Conservation (phyloP, 257 asterid genomes). For the Paulownia fortunei region DNA sequence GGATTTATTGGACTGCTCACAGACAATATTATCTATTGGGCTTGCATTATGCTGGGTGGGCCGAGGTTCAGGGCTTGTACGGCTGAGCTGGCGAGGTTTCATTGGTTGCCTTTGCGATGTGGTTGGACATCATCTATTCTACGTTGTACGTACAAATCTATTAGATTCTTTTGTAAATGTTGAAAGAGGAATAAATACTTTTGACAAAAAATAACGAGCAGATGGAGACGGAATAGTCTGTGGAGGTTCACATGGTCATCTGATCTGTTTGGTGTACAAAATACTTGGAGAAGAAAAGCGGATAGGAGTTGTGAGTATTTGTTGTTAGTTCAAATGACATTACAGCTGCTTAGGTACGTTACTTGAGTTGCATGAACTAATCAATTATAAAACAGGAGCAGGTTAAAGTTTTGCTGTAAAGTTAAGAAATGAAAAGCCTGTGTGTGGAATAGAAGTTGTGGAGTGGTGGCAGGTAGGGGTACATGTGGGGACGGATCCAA, state of each 20-base stretch:
- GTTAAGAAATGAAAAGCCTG: neutral
- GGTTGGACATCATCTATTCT: neutral
- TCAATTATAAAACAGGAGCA: no score
- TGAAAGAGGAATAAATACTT: conserved; percentile 16
- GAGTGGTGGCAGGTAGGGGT: no score
- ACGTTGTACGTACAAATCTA: conserved; percentile 20
- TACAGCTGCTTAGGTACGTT: no score
- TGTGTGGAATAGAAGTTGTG: neutral
- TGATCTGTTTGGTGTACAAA: neutral
- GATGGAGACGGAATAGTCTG: neutral
- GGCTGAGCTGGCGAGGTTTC: conserved; percentile 20
- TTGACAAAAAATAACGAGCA: neutral
- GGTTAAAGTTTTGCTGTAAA: no score
- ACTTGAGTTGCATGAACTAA: no score
- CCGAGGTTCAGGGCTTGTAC: neutral
- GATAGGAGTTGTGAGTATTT: neutral
- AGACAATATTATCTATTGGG: conserved; percentile 2
- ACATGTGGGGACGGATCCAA: no score
- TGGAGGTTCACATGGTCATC: conserved; percentile 6
- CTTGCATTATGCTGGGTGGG: conserved; percentile 24
- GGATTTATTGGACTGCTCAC: conserved; percentile 30
- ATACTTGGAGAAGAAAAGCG: neutral
- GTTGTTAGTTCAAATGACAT: no score
- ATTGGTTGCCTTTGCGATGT: conserved; percentile 21
- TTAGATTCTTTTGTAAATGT: conserved; percentile 29